phyloP scores from a whole-genome alignment of 2,329 filamentous ascomycete species.

The Ophiostoma fasciatum region DNA sequence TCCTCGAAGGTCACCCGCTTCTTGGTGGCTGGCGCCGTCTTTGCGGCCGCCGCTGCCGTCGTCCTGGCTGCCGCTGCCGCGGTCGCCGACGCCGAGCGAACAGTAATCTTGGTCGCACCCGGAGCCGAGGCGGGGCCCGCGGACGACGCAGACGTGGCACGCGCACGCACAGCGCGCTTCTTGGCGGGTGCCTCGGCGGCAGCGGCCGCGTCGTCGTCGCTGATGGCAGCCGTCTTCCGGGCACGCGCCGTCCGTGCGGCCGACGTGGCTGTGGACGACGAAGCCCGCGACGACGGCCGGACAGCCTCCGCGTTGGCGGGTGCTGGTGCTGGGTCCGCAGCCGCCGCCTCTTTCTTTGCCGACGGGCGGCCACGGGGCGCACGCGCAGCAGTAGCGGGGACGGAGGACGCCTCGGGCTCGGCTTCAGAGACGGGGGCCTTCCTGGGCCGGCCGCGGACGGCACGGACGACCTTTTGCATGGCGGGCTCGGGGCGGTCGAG shows the following conservation, averaged over 20 bases:
- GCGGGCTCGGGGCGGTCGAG: constrained; percentile 9
- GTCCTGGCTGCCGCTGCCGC: constrained; percentile 15
- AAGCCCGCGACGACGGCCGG: constrained; percentile 2
- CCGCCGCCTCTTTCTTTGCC: constrained; percentile 13
- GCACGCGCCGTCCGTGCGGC: constrained; percentile 20
- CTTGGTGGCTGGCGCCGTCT: constrained; percentile 29
- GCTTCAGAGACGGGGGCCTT: constrained; percentile 27
- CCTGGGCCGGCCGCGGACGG: constrained; percentile 30
- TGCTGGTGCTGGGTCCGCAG: constrained; percentile 1
- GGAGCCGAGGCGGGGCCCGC: constrained; percentile 7
- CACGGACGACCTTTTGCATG: constrained; percentile 20
- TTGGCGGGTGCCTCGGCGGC: constrained; percentile 15
- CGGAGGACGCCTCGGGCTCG: constrained; percentile 23
- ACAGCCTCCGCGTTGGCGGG: not conserved
- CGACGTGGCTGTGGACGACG: constrained; percentile 14
- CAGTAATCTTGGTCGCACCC: constrained; percentile 23
- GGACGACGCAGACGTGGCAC: constrained; percentile 7
- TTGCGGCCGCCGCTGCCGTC: constrained; percentile 21
- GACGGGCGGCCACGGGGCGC: constrained; percentile 15
- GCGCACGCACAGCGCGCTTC: constrained; percentile 23
- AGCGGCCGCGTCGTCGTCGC: not conserved
- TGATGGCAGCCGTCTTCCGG: constrained; percentile 15
- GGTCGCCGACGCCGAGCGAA: constrained; percentile 22
- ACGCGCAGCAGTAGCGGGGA: constrained; percentile 12
- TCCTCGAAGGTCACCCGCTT: constrained; percentile 51